These are phyloP conservation scores for Ogataea corticis DNA, from an alignment of 805 yeast species.

Conservation along the genomic window DNA sequence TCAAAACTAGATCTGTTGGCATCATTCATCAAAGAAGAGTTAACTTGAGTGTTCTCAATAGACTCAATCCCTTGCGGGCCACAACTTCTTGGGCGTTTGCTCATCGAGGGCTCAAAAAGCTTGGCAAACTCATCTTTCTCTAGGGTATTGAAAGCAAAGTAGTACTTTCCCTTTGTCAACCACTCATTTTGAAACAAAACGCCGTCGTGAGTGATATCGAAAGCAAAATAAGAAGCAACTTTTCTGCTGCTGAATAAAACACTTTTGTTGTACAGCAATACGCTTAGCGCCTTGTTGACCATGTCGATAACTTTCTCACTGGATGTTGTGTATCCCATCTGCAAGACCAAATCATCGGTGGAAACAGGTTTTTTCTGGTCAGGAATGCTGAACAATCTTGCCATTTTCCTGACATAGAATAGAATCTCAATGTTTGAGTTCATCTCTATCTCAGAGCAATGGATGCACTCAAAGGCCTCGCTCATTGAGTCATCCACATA, in stretches of 20 bases:
- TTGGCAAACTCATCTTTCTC: slow-evolving; percentile 5
- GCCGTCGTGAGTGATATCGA: slow-evolving; percentile 17
- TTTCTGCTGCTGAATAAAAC: slow-evolving; percentile 15
- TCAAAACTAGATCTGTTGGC: neutral
- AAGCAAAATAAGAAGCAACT: slow-evolving; percentile 6
- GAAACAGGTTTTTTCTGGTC: slow-evolving; percentile 6
- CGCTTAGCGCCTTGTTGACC: slow-evolving; percentile 20
- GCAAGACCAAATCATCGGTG: neutral
- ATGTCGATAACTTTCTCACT: neutral
- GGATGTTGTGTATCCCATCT: slow-evolving; percentile 10
- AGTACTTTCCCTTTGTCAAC: slow-evolving; percentile 18
- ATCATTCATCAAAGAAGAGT: slow-evolving; percentile 12
- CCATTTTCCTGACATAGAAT: slow-evolving; percentile 24
- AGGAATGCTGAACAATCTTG: slow-evolving; percentile 8
- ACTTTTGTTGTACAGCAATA: slow-evolving; percentile 20
- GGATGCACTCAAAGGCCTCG: slow-evolving; percentile 18
- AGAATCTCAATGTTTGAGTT: slow-evolving; percentile 19
- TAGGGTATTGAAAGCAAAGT: slow-evolving; percentile 8
- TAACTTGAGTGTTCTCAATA: slow-evolving; percentile 11
- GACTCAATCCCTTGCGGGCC: slow-evolving; percentile 8
- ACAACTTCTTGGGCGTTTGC: neutral
- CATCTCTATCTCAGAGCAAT: slow-evolving; percentile 10
- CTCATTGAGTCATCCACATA: slow-evolving; percentile 6
- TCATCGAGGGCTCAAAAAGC: slow-evolving; percentile 12
- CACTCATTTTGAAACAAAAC: slow-evolving; percentile 15